Evolutionary conservation across 2,329 filamentous ascomycete species (phyloP).

Genomic region (Venturiaceae sp.): DNA sequence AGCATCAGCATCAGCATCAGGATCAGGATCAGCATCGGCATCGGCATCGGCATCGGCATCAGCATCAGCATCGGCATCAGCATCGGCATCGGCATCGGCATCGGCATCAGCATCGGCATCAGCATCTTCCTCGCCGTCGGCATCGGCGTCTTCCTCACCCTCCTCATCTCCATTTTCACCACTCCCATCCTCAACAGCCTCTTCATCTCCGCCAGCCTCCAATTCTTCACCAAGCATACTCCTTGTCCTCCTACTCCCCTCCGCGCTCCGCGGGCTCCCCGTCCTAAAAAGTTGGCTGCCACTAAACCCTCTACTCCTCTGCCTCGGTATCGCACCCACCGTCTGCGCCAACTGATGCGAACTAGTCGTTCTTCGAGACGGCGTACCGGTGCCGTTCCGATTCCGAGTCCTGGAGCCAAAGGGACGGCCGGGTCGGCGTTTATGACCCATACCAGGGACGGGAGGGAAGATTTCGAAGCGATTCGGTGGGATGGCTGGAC

Average conservation of each 20-base stretch:
- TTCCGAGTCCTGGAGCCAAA: not conserved
- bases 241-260: not conserved
- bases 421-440: conserved; percentile 13
- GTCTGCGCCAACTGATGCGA: not conserved
- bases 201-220: conserved; percentile 5
- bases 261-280: not conserved
- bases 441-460: conserved; percentile 38
- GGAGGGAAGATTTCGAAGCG: conserved; percentile 75
- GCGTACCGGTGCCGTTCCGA: not conserved
- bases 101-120: conserved; percentile 12
- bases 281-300: not conserved
- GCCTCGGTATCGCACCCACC: not conserved
- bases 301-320: not conserved
- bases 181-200: conserved; percentile 4
- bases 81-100: conserved; percentile 16
- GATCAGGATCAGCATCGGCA: conserved; percentile 7
- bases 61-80: conserved; percentile 15
- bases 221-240: conserved; percentile 18
- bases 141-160: conserved; percentile 12
- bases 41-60: conserved; percentile 17
- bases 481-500: conserved; percentile 49
- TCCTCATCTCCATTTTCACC: conserved; percentile 17
- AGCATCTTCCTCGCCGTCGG: not conserved
- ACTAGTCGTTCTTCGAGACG: not conserved
- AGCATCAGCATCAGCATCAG: not conserved